Conservation (phyloP, 2,329 filamentous ascomycete species). For the Westerdykella aurantiaca region DNA sequence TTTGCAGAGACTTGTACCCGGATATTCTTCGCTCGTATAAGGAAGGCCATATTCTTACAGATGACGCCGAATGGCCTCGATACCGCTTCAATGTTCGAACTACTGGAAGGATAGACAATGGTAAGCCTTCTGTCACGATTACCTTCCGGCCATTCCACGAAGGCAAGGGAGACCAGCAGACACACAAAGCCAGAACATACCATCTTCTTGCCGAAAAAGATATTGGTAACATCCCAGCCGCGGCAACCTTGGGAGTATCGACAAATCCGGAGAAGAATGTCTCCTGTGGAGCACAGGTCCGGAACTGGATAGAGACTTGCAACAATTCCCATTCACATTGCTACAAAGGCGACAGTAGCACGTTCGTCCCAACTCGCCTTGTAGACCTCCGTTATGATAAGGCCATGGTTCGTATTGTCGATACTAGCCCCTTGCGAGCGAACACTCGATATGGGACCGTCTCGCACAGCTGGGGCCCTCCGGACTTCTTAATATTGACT, state of each 20-base stretch:
- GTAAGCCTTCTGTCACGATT: background rate
- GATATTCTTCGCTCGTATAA: background rate
- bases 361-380: constrained; percentile 20
- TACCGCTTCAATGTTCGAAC: background rate
- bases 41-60: no score
- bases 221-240: constrained; percentile 6
- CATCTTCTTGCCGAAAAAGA: constrained; percentile 14
- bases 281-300: constrained; percentile 3
- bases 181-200: background rate
- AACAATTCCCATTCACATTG: constrained; percentile 13
- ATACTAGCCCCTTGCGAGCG: constrained; percentile 4
- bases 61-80: background rate
- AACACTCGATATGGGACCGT: constrained; percentile 14
- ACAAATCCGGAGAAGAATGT: constrained; percentile 1
- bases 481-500: constrained; percentile 6
- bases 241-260: constrained; percentile 7
- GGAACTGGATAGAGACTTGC: constrained; percentile 16
- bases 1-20: background rate
- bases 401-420: constrained; percentile 4
- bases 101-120: background rate
- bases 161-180: background rate
- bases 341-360: constrained; percentile 4
- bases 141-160: background rate
- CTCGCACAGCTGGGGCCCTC: constrained; percentile 21
- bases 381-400: constrained; percentile 10